phyloP scores from a whole-genome alignment of 2,329 filamentous ascomycete genomes.

The Talaromyces sp. region DNA sequence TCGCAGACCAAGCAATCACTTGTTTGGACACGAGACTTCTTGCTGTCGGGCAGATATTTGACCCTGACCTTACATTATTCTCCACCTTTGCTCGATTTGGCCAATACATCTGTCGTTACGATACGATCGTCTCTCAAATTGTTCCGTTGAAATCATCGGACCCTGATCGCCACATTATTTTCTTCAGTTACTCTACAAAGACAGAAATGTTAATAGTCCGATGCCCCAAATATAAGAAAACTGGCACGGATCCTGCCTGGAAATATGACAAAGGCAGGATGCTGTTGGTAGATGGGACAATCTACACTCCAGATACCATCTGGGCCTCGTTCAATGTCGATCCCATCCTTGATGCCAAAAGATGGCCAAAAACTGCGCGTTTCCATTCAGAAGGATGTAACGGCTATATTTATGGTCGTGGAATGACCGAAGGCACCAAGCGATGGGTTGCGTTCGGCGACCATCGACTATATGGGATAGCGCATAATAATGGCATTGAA shows the following conservation, averaged over 20 bases:
- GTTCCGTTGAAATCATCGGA: neutral
- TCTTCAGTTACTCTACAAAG: constrained; percentile 1
- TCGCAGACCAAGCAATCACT: neutral
- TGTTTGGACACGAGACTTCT: neutral
- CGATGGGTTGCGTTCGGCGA: constrained; percentile 3
- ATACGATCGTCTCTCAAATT: neutral
- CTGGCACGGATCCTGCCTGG: too few relatives aligned
- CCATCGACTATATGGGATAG: constrained; percentile 4
- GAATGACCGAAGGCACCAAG: too few relatives aligned
- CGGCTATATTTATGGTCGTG: too few relatives aligned
- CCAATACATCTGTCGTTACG: constrained; percentile 8
- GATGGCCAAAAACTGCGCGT: too few relatives aligned
- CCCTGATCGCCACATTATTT: neutral
- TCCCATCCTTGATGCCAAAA: neutral
- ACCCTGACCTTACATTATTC: neutral
- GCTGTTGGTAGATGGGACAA: neutral
- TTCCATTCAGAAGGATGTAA: too few relatives aligned
- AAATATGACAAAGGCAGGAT: neutral
- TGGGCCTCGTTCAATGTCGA: neutral
- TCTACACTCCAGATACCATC: neutral
- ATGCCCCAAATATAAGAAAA: neutral
- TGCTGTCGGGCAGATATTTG: neutral
- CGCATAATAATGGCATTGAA: neutral
- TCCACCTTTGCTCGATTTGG: neutral
- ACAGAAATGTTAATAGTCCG: neutral